Evolutionary conservation across 2,329 filamentous ascomycete species (phyloP).

Genomic region (Microsporum ferrugineum): DNA sequence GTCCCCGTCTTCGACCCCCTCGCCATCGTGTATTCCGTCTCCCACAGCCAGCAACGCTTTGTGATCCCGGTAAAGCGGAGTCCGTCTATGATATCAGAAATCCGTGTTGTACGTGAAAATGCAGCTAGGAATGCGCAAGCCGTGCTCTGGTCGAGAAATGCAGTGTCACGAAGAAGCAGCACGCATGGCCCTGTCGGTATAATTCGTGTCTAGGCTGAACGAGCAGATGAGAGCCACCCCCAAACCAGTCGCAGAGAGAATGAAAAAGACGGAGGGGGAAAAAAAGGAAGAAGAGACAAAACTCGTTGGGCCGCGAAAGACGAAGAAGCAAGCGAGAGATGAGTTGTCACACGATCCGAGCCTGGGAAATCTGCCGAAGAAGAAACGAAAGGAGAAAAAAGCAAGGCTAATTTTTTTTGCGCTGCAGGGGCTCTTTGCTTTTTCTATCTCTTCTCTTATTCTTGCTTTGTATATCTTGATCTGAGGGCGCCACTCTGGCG

Average conservation of each 20-base stretch:
- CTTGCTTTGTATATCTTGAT: not conserved
- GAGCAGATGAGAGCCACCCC: not conserved
- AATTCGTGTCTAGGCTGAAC: not conserved
- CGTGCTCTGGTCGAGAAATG: not conserved
- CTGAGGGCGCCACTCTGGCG: not conserved
- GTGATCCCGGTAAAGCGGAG: not conserved
- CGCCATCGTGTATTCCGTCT: conserved; percentile 10
- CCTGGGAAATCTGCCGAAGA: not conserved
- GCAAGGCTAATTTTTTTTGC: not conserved
- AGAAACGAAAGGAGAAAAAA: not conserved
- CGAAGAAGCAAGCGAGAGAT: not conserved
- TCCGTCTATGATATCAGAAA: not conserved
- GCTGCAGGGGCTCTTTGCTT: not conserved
- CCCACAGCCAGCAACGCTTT: not conserved
- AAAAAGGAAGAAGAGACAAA: not conserved
- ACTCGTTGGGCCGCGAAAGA: not conserved
- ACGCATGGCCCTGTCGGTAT: not conserved
- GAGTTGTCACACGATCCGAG: conserved; percentile 1
- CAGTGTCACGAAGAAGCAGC: not conserved
- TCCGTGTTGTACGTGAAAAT: not conserved
- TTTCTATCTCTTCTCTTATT: not conserved
- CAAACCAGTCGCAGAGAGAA: not conserved
- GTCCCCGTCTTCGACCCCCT: conserved; percentile 24
- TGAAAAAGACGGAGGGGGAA: not conserved
- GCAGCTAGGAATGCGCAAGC: not conserved